Base-by-base conservation (phyloP, 805 yeast species). In the Kazachstania psychrophila region DNA sequence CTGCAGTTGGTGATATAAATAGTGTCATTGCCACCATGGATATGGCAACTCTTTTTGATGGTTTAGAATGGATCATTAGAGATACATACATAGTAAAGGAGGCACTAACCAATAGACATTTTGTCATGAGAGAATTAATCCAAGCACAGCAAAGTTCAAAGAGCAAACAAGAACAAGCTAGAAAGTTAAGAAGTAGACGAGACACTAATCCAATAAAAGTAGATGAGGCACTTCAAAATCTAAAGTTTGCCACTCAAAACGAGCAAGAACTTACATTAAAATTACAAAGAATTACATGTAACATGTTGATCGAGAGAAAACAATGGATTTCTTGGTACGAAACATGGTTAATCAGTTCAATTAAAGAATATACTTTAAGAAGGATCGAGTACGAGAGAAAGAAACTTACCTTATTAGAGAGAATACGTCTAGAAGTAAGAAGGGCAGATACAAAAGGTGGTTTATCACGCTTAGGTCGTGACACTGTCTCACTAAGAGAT, bases 51-150 rank as follows among this genome's bases (percentile, higher is more conserved):
- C 58, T 89, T 24, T 87, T 84, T 2, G 96, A 89, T 48, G 81
- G 81, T 1, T 55, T 86, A 12, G 74, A 69, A 38, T 65, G 72
- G 48, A 64, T 86, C 20, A 64, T 75, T 3, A 72, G 73, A 42
- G 96, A 88, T 48, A 79, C 92, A 12, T 92, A 79, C 57, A 78
- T 81, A 40, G 80, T 88, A 39, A 92, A 92, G 58, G 98, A 92
- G 60, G 80, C 95, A 0, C 65, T 92, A 37, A 92, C 98, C 0
- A 88, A 89, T 60, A 70, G 98, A 41, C 95, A 92, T 57, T 66
- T 92, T 39, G 62, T 89, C 26, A 92, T 92, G 95, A 72, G 96
- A 37, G 98, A 92, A 46, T 65, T 86, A 35, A 51, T 73, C 23
- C 81, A 75, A 52, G 88, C 96, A 2, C 94, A 88, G 56, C 74